phyloP scores from a whole-genome alignment of 495 filamentous ascomycete genomes.

The Aspergillus panamensis region DNA sequence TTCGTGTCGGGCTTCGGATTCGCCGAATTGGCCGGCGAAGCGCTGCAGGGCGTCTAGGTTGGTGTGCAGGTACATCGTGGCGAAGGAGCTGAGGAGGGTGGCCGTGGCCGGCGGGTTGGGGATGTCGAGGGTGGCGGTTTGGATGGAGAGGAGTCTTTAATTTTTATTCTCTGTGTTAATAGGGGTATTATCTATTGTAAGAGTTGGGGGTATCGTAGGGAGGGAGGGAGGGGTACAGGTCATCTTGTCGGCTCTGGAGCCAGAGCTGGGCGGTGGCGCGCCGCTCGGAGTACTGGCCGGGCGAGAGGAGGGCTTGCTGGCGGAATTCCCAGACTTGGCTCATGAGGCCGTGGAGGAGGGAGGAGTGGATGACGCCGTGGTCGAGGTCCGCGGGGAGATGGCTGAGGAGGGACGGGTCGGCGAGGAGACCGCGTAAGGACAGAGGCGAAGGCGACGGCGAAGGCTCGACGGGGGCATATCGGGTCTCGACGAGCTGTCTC shows the following conservation, averaged over 20 bases:
- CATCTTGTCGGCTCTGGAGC: constrained; percentile 30
- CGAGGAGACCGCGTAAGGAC: neutral
- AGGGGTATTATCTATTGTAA: too few species aligned
- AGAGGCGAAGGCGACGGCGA: neutral
- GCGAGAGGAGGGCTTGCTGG: constrained; percentile 22
- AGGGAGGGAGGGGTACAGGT: constrained; percentile 14
- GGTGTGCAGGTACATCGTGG: constrained; percentile 55
- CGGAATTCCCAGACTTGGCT: constrained; percentile 27
- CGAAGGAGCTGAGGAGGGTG: constrained; percentile 47
- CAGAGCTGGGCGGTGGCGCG: constrained; percentile 22
- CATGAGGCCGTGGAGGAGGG: constrained; percentile 34
- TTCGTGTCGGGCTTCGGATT: constrained; percentile 50
- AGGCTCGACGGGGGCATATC: neutral
- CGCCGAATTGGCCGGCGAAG: constrained; percentile 57
- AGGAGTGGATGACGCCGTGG: constrained; percentile 41
- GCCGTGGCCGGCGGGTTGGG: constrained; percentile 12
- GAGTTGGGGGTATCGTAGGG: too few species aligned
- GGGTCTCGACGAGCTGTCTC: constrained; percentile 36
- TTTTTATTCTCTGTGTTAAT: too few species aligned
- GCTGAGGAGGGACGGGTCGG: neutral
- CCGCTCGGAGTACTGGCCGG: constrained; percentile 3
- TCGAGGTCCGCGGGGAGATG: constrained; percentile 34
- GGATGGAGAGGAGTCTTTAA: neutral
- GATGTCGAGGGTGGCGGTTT: neutral
- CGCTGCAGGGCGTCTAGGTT: constrained; percentile 58